Evolutionary conservation across 805 yeast species (phyloP), one percentile per base, ranked within the genome.

Genomic region (Ogataea populi-albae): DNA sequence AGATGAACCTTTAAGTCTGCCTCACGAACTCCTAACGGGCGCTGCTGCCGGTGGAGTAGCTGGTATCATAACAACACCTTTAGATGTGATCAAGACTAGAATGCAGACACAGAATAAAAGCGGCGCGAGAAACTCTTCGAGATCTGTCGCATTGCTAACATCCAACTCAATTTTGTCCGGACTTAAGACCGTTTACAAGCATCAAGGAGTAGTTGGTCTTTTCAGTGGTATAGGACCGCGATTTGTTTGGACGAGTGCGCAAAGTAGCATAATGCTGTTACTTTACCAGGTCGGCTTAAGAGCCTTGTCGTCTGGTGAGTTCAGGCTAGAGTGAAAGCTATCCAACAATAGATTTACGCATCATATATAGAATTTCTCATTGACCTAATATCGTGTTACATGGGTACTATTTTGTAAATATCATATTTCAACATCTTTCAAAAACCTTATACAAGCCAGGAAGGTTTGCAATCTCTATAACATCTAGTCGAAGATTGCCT

Each of bases 141-240:
- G 34, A 16, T 27, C 48, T 17, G 45, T 35, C 34, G 37, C 38
- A 30, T 32, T 55, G 4, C 38, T 59, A 19, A 46, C 53, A 9
- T 65, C 75, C 21, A 60, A 60, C 19, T 74, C 84, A 3, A 73
- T 81, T 1, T 34, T 66, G 22, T 64, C 64, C 32, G 81, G 83
- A 14, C 54, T 85, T 26, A 47, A 51, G 20, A 65, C 69, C 6
- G 77, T 93, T 4, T 83, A 81, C 55, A 71, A 61, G 35, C 65
- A 71, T 17, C 96, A 93, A 58, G 98, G 98, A 1, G 34, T 81
- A 0, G 40, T 72, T 2, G 96, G 96, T 0, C 67, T 87, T 25
- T 91, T 93, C 61, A 77, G 89, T 21, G 99, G 99, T 1, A 96
- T 93, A 5, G 97, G 96, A 0, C 98, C 99, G 1, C 71, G 99